phyloP scores from a whole-genome alignment of 345 rosid species.

The Syzygium oleosum region DNA sequence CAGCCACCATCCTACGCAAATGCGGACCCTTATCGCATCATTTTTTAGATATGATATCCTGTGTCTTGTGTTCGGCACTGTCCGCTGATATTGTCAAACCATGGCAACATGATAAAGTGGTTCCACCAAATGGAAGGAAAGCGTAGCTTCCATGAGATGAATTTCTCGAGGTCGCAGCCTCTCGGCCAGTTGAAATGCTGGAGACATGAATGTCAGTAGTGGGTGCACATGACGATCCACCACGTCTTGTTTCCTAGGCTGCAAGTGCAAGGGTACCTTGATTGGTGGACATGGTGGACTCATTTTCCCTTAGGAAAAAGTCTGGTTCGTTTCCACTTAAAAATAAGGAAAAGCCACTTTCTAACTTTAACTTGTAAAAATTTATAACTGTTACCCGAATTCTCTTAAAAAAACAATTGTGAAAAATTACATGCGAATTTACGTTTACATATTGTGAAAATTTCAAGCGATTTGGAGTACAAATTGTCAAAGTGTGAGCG shows the following conservation, averaged over 20 bases:
- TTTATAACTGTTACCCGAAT: not conserved
- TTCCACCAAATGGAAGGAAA: not conserved
- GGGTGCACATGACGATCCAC: not conserved
- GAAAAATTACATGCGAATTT: not conserved
- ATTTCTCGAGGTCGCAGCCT: not conserved
- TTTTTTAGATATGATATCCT: not conserved
- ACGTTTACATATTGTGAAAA: not conserved
- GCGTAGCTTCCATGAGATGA: not conserved
- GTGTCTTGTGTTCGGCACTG: not conserved
- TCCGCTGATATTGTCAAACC: not conserved
- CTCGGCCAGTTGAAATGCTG: not conserved
- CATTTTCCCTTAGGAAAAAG: not conserved
- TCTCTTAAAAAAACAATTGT: not conserved
- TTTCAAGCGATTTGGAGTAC: not conserved
- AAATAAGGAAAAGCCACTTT: not conserved
- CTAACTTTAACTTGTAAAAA: not conserved
- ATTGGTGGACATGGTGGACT: not conserved
- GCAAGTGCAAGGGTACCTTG: not conserved
- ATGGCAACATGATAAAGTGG: not conserved
- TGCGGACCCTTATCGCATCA: not conserved
- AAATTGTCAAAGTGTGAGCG: not conserved
- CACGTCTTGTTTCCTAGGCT: not conserved
- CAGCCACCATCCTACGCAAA: not conserved
- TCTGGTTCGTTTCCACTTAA: not conserved
- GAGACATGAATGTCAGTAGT: not conserved